Percentiles rank a stretch among this genome's conserved stretches.
These are phyloP conservation scores for Obba rivulosa DNA, from an alignment of 768 basidiomycete genomes.

Conservation along the genomic window DNA sequence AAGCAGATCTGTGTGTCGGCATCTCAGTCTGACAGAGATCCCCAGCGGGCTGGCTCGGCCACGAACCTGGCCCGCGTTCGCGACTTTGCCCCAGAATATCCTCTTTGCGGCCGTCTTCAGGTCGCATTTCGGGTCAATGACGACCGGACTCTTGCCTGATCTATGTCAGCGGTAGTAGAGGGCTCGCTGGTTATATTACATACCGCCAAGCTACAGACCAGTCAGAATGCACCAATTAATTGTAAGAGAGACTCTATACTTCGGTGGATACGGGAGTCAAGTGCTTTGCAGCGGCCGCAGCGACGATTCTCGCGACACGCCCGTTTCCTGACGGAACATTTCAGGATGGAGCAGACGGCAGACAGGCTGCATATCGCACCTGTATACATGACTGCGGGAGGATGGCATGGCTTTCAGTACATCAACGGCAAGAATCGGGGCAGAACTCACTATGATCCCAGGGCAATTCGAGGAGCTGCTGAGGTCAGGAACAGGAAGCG, in stretches of 20 bases:
- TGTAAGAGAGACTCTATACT: slow-evolving; percentile 36
- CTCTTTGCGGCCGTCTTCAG: slow-evolving; percentile 57
- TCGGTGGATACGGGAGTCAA: slow-evolving; percentile 66
- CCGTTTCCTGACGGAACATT: slow-evolving; percentile 20
- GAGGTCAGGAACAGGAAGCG: not conserved
- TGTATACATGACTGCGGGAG: slow-evolving; percentile 52
- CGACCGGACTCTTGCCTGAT: slow-evolving; percentile 58
- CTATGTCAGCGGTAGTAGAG: not conserved
- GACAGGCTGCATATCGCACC: slow-evolving; percentile 14
- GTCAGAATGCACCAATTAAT: slow-evolving; percentile 16
- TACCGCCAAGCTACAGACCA: slow-evolving; percentile 47
- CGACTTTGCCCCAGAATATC: slow-evolving; percentile 69
- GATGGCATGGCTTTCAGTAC: not conserved
- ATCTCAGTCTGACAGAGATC: not conserved
- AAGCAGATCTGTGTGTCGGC: slow-evolving; percentile 50
- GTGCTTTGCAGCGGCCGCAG: slow-evolving; percentile 74
- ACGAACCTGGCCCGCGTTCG: slow-evolving; percentile 55
- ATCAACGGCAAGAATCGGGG: not conserved
- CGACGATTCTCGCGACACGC: slow-evolving; percentile 61
- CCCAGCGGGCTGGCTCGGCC: no score
- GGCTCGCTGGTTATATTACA: not conserved
- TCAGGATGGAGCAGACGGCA: slow-evolving; percentile 51
- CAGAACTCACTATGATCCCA: slow-evolving; percentile 53
- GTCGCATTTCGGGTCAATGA: slow-evolving; percentile 56
- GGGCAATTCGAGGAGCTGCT: slow-evolving; percentile 57